Conservation (phyloP, 257 asterid genomes). For the Salvia rosmarinus region DNA sequence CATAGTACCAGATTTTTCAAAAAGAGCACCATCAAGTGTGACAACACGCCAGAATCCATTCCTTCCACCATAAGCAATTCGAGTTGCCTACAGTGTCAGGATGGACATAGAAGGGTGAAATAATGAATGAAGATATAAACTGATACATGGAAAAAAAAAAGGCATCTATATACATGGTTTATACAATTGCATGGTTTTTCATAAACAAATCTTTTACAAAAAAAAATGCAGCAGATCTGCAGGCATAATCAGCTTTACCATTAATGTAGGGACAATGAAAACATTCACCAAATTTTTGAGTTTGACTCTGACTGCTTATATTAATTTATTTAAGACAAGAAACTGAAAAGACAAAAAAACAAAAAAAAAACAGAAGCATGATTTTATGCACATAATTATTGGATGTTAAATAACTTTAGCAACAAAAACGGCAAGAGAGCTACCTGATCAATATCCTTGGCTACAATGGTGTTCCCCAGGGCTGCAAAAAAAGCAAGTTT, state of each 20-base stretch:
- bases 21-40: conserved; percentile 89
- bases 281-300: not conserved
- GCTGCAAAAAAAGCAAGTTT: conserved; percentile 90
- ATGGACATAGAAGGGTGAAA: no score
- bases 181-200: not conserved
- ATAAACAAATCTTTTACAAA: not conserved
- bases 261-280: not conserved
- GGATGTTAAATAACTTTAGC: not conserved
- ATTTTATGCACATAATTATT: not conserved
- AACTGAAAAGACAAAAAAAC: not conserved
- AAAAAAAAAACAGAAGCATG: not conserved
- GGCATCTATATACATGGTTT: not conserved
- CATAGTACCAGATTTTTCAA: conserved; percentile 96
- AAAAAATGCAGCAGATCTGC: not conserved
- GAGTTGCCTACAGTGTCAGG: conserved; percentile 66
- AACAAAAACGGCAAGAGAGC: not conserved
- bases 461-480: conserved; percentile 77
- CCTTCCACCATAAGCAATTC: conserved; percentile 79
- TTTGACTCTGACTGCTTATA: not conserved
- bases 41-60: conserved; percentile 85
- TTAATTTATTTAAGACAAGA: not conserved
- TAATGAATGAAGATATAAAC: not conserved
- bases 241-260: not conserved
- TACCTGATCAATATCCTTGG: conserved; percentile 88
- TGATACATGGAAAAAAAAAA: conserved; percentile 2